Percentiles rank a stretch among this genome's conserved stretches.
These are phyloP conservation scores for Clohesyomyces aquaticus DNA, from an alignment of 495 filamentous ascomycete genomes.

Conservation along the genomic window DNA sequence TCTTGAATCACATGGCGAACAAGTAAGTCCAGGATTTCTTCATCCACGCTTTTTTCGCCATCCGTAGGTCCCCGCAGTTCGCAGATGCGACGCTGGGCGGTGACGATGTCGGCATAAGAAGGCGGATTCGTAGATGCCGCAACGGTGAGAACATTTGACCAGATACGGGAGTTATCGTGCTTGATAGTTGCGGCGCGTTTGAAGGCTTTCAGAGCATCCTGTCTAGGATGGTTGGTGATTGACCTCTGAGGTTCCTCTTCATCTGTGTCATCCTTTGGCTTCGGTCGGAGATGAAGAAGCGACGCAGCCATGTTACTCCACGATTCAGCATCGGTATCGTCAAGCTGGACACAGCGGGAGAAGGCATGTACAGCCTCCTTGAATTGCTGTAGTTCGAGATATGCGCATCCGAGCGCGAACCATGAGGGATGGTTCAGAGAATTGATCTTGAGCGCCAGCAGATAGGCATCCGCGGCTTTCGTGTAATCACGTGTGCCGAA, in stretches of 20 bases:
- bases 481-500: constrained; percentile 64
- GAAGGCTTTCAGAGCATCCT: constrained; percentile 78
- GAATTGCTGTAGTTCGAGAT: constrained; percentile 75
- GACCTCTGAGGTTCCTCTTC: constrained; percentile 41
- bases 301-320: constrained; percentile 95
- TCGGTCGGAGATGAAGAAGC: constrained; percentile 54
- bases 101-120: constrained; percentile 71
- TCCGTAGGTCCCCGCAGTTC: constrained; percentile 67
- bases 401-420: constrained; percentile 88
- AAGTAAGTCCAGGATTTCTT: constrained; percentile 68
- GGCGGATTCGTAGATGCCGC: constrained; percentile 75
- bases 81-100: constrained; percentile 72
- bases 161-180: constrained; percentile 83
- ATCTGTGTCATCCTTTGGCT: constrained; percentile 31
- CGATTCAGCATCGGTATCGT: constrained; percentile 85
- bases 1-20: constrained; percentile 65
- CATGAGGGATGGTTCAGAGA: constrained; percentile 79
- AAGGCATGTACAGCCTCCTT: constrained; percentile 85
- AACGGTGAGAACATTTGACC: constrained; percentile 92
- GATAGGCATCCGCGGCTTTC: constrained; percentile 78
- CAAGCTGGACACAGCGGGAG: constrained; percentile 73
- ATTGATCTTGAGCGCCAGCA: constrained; percentile 74
- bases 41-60: constrained; percentile 79
- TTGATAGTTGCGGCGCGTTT: constrained; percentile 81
- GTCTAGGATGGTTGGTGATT: constrained; percentile 53